Conservation (phyloP, 768 basidiomycete genomes). For the Neoboletus magnificus region DNA sequence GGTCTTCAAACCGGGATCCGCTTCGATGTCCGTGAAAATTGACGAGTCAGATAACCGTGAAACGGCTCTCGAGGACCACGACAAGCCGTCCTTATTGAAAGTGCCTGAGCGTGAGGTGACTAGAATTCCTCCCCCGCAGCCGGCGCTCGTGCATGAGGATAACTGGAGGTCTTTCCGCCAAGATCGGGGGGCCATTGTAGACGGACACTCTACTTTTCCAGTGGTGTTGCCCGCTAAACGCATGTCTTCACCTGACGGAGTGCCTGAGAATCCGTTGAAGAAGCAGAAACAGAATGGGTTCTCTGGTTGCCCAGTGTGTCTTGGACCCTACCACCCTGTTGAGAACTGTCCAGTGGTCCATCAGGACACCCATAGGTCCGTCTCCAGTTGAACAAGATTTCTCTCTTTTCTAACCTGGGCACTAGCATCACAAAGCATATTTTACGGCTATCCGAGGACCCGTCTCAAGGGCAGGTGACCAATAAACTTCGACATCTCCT, state of each 20-base stretch:
- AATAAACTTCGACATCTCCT: conserved; percentile 39
- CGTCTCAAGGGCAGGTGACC: conserved; percentile 34
- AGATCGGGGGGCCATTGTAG: neutral
- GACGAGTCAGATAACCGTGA: neutral
- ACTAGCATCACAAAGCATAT: conserved; percentile 44
- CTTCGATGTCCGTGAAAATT: conserved; percentile 15
- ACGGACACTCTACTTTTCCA: neutral
- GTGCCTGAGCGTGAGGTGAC: neutral
- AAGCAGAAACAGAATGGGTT: conserved; percentile 33
- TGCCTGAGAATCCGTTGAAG: conserved; percentile 32
- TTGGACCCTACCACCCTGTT: conserved; percentile 41
- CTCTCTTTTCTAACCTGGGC: conserved; percentile 6
- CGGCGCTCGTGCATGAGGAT: neutral
- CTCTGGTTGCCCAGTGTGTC: conserved; percentile 48
- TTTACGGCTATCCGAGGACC: conserved; percentile 40
- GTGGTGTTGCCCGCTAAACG: conserved; percentile 35
- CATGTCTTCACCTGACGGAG: conserved; percentile 29
- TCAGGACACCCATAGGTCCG: conserved; percentile 54
- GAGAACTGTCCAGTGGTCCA: conserved; percentile 55
- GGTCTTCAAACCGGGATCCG: conserved; percentile 34
- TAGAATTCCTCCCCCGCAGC: neutral
- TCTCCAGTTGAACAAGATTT: neutral
- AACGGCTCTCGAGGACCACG: neutral
- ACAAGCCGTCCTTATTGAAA: conserved; percentile 1
- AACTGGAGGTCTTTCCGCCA: neutral